Conservation (phyloP, 352 stramenopile genomes). For the Globisporangium orthogonon region DNA sequence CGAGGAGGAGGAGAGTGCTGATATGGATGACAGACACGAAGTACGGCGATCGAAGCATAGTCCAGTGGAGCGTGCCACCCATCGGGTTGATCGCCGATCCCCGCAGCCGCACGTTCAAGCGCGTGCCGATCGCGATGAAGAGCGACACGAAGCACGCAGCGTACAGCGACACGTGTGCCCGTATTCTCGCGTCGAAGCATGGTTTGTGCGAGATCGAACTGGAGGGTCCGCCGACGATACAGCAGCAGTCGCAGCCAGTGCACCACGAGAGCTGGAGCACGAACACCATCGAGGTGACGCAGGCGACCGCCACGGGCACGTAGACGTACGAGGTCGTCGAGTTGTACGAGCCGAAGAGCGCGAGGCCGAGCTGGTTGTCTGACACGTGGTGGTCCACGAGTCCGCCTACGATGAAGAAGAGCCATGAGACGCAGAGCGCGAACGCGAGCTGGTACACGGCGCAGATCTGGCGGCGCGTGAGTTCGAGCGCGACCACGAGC, state of each 20-base stretch:
- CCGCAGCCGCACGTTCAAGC: conserved; percentile 63
- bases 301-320: conserved; percentile 30
- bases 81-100: conserved; percentile 74
- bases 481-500: conserved; percentile 49
- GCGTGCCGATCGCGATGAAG: conserved; percentile 50
- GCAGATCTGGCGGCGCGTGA: conserved; percentile 62
- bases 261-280: conserved; percentile 47
- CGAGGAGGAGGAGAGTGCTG: conserved; percentile 51
- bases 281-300: conserved; percentile 29
- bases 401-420: conserved; percentile 61
- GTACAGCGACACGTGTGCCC: conserved; percentile 49
- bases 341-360: conserved; percentile 59
- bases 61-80: conserved; percentile 71
- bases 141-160: conserved; percentile 31
- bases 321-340: conserved; percentile 61
- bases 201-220: conserved; percentile 18
- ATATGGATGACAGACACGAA: conserved; percentile 56
- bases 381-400: conserved; percentile 69
- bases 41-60: conserved; percentile 55
- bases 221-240: conserved; percentile 22
- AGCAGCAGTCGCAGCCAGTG: conserved; percentile 59
- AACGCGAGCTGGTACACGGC: conserved; percentile 72
- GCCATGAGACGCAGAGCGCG: conserved; percentile 32
- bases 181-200: conserved; percentile 49
- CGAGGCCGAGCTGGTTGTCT: conserved; percentile 60